Conservation (phyloP, 352 stramenopile genomes). For the Albugo candida region DNA sequence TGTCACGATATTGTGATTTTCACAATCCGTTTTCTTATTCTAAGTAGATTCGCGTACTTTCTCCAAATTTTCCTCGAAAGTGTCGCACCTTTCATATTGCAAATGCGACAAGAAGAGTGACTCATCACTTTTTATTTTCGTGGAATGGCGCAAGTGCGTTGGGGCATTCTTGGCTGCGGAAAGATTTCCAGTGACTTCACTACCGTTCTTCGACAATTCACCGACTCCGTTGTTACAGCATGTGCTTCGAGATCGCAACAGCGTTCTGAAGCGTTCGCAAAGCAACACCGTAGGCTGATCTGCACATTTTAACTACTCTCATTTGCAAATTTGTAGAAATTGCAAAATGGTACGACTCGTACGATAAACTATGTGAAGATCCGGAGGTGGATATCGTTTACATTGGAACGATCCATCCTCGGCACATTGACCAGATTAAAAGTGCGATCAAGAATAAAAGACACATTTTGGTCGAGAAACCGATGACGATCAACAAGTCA, state of each 20-base stretch:
- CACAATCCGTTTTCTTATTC: no score
- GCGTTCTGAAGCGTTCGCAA: slow-evolving; percentile 24
- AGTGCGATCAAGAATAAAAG: slow-evolving; percentile 70
- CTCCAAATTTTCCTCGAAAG: no score
- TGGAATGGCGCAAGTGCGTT: slow-evolving; percentile 14
- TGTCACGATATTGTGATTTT: no score
- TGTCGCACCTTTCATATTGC: no score
- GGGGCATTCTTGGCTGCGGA: slow-evolving; percentile 49
- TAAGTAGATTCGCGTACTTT: no score
- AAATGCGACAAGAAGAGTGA: no score
- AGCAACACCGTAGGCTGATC: slow-evolving; percentile 11
- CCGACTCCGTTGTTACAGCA: slow-evolving; percentile 15
- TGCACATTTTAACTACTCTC: neutral
- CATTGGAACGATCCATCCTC: slow-evolving; percentile 79
- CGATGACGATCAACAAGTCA: slow-evolving; percentile 70
- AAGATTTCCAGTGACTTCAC: slow-evolving; percentile 43
- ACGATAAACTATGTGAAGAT: slow-evolving; percentile 68
- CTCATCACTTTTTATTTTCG: neutral
- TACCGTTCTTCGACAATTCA: slow-evolving; percentile 7
- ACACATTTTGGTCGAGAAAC: slow-evolving; percentile 87
- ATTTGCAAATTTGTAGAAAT: slow-evolving; percentile 15
- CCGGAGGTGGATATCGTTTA: slow-evolving; percentile 81
- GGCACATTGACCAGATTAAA: slow-evolving; percentile 55
- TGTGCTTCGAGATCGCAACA: slow-evolving; percentile 29
- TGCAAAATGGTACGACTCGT: slow-evolving; percentile 50